phyloP scores from a whole-genome alignment of 257 asterid genomes.

The Marsdenia floribunda region DNA sequence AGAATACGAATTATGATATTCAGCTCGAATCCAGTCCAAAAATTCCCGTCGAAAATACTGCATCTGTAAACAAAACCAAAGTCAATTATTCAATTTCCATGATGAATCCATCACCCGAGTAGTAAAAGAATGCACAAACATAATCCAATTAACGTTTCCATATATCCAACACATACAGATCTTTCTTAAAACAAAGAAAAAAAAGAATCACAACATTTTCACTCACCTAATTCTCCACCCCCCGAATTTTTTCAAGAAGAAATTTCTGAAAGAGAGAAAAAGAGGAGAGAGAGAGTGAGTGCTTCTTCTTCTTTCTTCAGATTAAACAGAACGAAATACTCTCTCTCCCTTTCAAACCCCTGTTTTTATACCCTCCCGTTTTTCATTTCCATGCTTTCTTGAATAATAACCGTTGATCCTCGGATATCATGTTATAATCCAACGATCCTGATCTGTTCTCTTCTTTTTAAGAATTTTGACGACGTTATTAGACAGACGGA shows the following conservation, averaged over 20 bases:
- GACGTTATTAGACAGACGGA: slow-evolving; percentile 6
- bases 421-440: neutral
- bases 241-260: neutral
- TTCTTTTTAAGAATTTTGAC: neutral
- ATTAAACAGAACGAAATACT: slow-evolving; percentile 32
- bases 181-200: slow-evolving; percentile 6
- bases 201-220: slow-evolving; percentile 39
- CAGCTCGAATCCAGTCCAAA: slow-evolving; percentile 9
- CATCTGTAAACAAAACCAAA: slow-evolving; percentile 18
- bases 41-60: slow-evolving; percentile 14
- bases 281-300: slow-evolving; percentile 14
- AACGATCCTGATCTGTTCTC: neutral
- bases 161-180: neutral
- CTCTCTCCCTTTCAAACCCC: slow-evolving; percentile 45
- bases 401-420: slow-evolving; percentile 17
- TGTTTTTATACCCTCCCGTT: slow-evolving; percentile 46
- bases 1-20: slow-evolving; percentile 5
- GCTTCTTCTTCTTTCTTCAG: slow-evolving; percentile 28
- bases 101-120: neutral
- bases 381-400: slow-evolving; percentile 18
- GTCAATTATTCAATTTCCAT: slow-evolving; percentile 4
- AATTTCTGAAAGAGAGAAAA: slow-evolving; percentile 15
- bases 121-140: slow-evolving; percentile 1
- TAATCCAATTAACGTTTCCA: neutral
- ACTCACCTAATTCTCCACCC: slow-evolving; percentile 30